Percentiles rank a stretch among this genome's conserved stretches.
Evolutionary conservation across 1,139 yeast genomes (phyloP).

Genomic region (Scheffersomyces lignicola): DNA sequence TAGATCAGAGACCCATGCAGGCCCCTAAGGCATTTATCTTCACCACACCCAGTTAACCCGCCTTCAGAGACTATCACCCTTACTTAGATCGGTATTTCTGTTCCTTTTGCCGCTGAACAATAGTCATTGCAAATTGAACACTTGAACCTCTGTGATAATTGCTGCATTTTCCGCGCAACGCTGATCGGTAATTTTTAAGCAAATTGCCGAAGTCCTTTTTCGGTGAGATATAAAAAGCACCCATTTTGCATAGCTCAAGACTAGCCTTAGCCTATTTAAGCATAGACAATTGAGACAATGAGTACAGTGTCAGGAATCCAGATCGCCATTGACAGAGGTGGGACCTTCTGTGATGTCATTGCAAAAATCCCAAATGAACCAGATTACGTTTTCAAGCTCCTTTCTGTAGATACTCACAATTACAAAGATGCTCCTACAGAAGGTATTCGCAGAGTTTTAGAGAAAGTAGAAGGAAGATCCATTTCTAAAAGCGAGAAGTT

Average conservation of each 20-base stretch:
- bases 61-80: too few species aligned
- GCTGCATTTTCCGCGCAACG: neutral
- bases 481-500: slow-evolving; percentile 47
- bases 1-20: too few species aligned
- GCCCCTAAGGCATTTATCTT: too few species aligned
- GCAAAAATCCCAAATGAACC: slow-evolving; percentile 47
- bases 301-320: slow-evolving; percentile 19
- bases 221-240: neutral
- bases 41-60: too few species aligned
- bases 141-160: too few species aligned
- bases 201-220: neutral
- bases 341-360: slow-evolving; percentile 84
- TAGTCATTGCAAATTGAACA: too few species aligned
- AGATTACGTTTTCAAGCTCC: slow-evolving; percentile 55
- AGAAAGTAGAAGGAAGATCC: slow-evolving; percentile 46
- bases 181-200: neutral
- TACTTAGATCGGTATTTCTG: too few species aligned
- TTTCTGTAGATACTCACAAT: slow-evolving; percentile 85
- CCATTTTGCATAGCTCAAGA: too few species aligned
- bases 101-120: too few species aligned
- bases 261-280: too few species aligned
- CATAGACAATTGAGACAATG: too few species aligned
- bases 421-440: slow-evolving; percentile 89
- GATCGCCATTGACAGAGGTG: slow-evolving; percentile 61
- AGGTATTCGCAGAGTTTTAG: slow-evolving; percentile 79